Evolutionary conservation across 169 alveolate species (phyloP).

Genomic region (Cryptosporidium felis): DNA sequence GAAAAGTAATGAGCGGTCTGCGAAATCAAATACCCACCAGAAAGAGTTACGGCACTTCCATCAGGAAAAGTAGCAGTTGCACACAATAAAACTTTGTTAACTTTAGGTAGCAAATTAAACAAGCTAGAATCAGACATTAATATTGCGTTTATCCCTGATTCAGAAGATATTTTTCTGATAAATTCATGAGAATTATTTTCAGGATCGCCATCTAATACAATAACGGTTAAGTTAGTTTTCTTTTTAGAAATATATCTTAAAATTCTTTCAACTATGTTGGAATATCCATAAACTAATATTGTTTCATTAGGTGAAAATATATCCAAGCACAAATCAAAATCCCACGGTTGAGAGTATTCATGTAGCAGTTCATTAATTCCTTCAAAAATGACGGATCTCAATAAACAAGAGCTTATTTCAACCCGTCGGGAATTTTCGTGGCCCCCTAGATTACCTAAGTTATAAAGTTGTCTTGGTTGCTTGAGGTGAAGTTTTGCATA

Average conservation of each 20-base stretch:
- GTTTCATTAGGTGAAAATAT: conserved; percentile 36
- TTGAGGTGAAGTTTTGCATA: not conserved
- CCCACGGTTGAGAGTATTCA: conserved; percentile 65
- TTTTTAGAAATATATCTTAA: conserved; percentile 50
- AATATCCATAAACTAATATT: conserved; percentile 48
- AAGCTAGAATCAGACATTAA: conserved; percentile 62
- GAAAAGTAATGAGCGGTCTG: conserved; percentile 40
- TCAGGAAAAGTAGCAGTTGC: conserved; percentile 65
- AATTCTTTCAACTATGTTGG: conserved; percentile 41
- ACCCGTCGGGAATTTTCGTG: not conserved
- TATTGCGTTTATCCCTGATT: conserved; percentile 23
- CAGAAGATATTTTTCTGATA: conserved; percentile 8
- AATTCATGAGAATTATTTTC: conserved; percentile 36
- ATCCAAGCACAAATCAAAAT: conserved; percentile 57
- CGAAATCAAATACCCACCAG: conserved; percentile 64
- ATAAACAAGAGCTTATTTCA: conserved; percentile 6
- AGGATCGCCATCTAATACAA: conserved; percentile 61
- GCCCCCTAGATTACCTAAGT: not conserved
- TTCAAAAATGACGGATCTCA: conserved; percentile 55
- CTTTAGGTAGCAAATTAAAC: conserved; percentile 51
- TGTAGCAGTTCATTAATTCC: conserved; percentile 68
- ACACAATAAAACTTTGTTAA: conserved; percentile 48
- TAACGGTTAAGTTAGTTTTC: conserved; percentile 6
- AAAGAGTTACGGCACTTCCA: conserved; percentile 69
- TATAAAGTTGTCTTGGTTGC: not conserved